These are phyloP conservation scores for Acanthamoeba sp. DNA, from an alignment of 208 protist species.

Conservation along the genomic window DNA sequence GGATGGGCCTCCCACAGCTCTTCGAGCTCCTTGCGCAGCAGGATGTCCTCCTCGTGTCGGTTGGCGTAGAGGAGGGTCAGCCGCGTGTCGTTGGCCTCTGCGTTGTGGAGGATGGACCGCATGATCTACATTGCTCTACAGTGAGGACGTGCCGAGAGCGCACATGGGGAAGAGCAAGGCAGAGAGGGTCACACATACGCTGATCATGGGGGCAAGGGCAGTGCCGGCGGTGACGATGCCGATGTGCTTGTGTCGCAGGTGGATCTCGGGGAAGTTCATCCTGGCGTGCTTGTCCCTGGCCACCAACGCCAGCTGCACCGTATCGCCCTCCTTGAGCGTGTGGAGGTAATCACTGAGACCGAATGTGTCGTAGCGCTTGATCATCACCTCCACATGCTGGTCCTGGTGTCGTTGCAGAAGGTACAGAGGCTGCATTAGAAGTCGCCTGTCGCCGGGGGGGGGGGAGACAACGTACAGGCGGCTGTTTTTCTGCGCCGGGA, in stretches of 20 bases:
- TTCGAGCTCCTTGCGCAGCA: slow-evolving; percentile 56
- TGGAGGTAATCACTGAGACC: background rate
- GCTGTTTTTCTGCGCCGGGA: too few relatives aligned
- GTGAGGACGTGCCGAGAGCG: background rate
- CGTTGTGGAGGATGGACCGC: slow-evolving; percentile 21
- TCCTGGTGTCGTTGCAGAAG: too few relatives aligned
- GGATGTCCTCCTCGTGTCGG: slow-evolving; percentile 58
- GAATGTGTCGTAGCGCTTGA: slow-evolving; percentile 65
- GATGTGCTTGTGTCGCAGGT: slow-evolving; percentile 49
- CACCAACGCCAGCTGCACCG: background rate
- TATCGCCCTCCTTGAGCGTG: slow-evolving; percentile 17
- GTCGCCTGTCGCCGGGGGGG: too few relatives aligned
- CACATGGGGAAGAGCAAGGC: background rate
- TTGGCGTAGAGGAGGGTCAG: slow-evolving; percentile 60
- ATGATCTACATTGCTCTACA: slow-evolving; percentile 45
- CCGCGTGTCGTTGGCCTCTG: slow-evolving; percentile 4
- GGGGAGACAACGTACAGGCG: too few relatives aligned
- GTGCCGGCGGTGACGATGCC: slow-evolving; percentile 65
- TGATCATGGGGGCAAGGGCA: slow-evolving; percentile 43
- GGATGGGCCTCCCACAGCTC: background rate
- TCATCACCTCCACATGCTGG: slow-evolving; percentile 24
- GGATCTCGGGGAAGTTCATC: slow-evolving; percentile 8
- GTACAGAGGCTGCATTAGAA: too few relatives aligned
- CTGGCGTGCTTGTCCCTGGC: background rate
- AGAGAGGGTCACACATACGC: background rate